phyloP scores from a whole-genome alignment of 169 alveolate species.

The Cryptosporidium felis region DNA sequence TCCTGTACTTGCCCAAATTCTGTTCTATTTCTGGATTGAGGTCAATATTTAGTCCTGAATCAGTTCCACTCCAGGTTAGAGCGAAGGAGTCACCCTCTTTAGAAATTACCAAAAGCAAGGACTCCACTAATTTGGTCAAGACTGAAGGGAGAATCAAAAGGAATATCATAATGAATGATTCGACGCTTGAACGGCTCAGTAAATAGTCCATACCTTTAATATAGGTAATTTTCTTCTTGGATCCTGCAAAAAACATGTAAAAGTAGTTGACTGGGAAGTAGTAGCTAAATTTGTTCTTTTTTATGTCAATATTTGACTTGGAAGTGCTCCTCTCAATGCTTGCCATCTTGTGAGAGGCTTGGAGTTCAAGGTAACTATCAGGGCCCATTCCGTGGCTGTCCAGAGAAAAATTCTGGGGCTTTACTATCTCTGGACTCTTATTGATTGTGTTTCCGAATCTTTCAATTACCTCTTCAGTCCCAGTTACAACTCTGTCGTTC shows the following conservation, averaged over 20 bases:
- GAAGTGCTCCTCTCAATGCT: neutral
- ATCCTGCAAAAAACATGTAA: conserved; percentile 33
- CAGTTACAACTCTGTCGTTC: neutral
- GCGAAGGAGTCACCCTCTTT: neutral
- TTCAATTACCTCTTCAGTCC: neutral
- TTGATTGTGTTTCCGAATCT: neutral
- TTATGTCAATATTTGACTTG: neutral
- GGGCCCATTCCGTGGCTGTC: neutral
- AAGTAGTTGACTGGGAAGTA: conserved; percentile 30
- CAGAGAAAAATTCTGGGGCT: neutral
- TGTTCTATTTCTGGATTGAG: neutral
- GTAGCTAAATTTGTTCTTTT: conserved; percentile 22
- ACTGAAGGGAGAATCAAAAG: conserved; percentile 17
- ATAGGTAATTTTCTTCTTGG: neutral
- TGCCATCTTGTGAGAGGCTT: too few relatives aligned
- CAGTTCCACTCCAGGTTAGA: neutral
- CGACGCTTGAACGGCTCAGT: neutral
- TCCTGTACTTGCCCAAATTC: too few relatives aligned
- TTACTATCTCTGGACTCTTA: neutral
- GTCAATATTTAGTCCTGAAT: neutral
- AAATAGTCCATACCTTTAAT: neutral
- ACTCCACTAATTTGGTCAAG: conserved; percentile 12
- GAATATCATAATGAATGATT: neutral
- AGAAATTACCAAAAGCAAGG: neutral
- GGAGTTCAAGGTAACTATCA: neutral